Evolutionary conservation across 2,329 filamentous ascomycete genomes (phyloP).

Genomic region (Colletotrichum destructivum): DNA sequence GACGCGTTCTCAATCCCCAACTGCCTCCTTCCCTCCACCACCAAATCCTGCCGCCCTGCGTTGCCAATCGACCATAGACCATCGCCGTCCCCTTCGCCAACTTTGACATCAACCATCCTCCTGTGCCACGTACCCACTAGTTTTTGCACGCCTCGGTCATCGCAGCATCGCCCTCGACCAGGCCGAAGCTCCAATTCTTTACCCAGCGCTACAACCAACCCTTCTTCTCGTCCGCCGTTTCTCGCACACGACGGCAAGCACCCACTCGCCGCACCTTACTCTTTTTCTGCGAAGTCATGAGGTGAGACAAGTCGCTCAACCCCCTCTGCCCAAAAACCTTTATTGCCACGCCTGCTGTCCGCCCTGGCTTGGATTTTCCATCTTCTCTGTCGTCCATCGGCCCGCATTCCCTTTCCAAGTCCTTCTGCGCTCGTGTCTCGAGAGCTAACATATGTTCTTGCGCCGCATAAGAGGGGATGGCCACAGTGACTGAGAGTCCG

Average conservation of each 20-base stretch:
- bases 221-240: background rate
- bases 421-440: slow-evolving; percentile 35
- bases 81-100: slow-evolving; percentile 7
- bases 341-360: slow-evolving; percentile 36
- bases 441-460: slow-evolving; percentile 43
- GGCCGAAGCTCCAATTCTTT: background rate
- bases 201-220: background rate
- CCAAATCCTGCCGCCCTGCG: background rate
- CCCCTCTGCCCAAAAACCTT: slow-evolving; percentile 19
- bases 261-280: slow-evolving; percentile 15
- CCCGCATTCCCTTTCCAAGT: slow-evolving; percentile 31
- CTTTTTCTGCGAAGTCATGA: slow-evolving; percentile 38
- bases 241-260: slow-evolving; percentile 14
- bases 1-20: slow-evolving; percentile 11
- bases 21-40: background rate
- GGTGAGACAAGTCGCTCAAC: slow-evolving; percentile 39
- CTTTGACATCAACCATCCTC: background rate
- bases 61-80: slow-evolving; percentile 23
- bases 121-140: background rate
- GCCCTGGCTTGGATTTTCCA: slow-evolving; percentile 25
- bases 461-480: slow-evolving; percentile 63
- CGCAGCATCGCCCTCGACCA: background rate
- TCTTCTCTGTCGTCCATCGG: slow-evolving; percentile 11
- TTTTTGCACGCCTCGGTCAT: background rate
- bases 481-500: slow-evolving; percentile 66